Evolutionary conservation across 2,329 filamentous ascomycete species (phyloP), one percentile per base, ranked within the genome.

Genomic region (Lasiodiplodia theobromae): DNA sequence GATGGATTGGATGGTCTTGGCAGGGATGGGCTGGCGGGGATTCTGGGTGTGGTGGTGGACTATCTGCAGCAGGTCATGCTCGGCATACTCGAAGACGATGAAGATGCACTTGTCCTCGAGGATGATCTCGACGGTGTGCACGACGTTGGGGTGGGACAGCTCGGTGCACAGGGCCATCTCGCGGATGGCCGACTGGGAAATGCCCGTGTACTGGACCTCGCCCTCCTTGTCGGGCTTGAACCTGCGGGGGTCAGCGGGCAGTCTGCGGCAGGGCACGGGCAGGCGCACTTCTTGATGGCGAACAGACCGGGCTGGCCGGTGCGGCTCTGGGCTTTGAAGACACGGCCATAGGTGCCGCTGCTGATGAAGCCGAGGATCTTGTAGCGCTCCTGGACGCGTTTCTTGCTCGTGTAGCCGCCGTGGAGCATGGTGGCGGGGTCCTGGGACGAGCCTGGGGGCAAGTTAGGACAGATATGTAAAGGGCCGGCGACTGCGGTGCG

Each of bases 141-240:
- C 95, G 40, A 99, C 90, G 77, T 98, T 98, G 68, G 88, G 85
- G 79, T 99, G 94, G 69, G 87, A 89, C 31, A 99, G 86, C 78
- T 99, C 96, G 47, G 93, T 96, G 81, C 96, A 99, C 0, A 99
- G 85, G 18, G 95, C 93, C 94, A 99, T 99, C 80, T 99, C 96
- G 66, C 96, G 92, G 72, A 97, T 93, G 4, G 96, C 96, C 16
- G 94, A 97, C 80, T 99, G 96, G 0, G 96, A 98, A 72, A 99
- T 97, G 70, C 96, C 96, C 0, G 96, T 98, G 81, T 99, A 99
- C 75, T 96, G 92, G 57, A 97, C 88, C 80, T 99, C 96, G 68
- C 96, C 96, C 82, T 99, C 96, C 83, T 98, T 99, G 81, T 99
- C 96, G 8, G 94, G 94, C 84, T 97, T 97, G 88, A 97, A 91